Percentiles rank a stretch among this genome's conserved stretches.
phyloP scores from a whole-genome alignment of 768 basidiomycete species.

The Candolleomyces aberdarensis region DNA sequence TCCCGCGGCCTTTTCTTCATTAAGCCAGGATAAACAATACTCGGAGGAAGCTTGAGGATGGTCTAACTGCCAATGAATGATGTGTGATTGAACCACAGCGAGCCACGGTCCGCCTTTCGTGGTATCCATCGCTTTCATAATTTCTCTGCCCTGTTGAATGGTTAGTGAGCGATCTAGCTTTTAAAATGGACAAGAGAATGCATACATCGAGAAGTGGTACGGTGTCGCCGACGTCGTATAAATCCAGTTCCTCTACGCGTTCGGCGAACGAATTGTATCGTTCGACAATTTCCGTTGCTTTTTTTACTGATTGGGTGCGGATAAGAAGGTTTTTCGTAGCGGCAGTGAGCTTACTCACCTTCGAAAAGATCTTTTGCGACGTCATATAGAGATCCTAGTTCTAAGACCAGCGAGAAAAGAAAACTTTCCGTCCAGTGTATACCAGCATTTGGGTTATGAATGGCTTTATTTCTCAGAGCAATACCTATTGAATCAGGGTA shows the following conservation, averaged over 20 bases:
- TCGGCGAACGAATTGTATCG: slow-evolving; percentile 64
- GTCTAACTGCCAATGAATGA: slow-evolving; percentile 85
- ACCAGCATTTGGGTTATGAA: slow-evolving; percentile 63
- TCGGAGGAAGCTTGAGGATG: slow-evolving; percentile 65
- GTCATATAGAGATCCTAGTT: slow-evolving; percentile 58
- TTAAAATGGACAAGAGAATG: background rate
- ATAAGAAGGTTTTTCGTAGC: background rate
- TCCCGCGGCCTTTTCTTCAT: slow-evolving; percentile 37
- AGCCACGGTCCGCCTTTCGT: slow-evolving; percentile 70
- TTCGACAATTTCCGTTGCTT: slow-evolving; percentile 47
- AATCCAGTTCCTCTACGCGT: slow-evolving; percentile 57
- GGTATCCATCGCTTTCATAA: slow-evolving; percentile 50
- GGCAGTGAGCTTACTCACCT: slow-evolving; percentile 30
- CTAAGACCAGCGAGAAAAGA: slow-evolving; percentile 72
- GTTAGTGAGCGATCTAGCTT: background rate
- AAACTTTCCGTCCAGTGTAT: slow-evolving; percentile 70
- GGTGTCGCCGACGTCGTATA: slow-evolving; percentile 61
- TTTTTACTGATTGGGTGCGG: slow-evolving; percentile 31
- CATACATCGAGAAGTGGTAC: slow-evolving; percentile 79
- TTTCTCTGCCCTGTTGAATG: slow-evolving; percentile 64
- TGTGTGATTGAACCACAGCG: slow-evolving; percentile 53
- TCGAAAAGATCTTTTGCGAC: slow-evolving; percentile 36
- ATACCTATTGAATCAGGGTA: slow-evolving; percentile 43
- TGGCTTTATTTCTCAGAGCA: slow-evolving; percentile 59
- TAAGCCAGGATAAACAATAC: slow-evolving; percentile 70